phyloP scores from a whole-genome alignment of 2,329 filamentous ascomycete genomes.

The Monosporascus sp. region DNA sequence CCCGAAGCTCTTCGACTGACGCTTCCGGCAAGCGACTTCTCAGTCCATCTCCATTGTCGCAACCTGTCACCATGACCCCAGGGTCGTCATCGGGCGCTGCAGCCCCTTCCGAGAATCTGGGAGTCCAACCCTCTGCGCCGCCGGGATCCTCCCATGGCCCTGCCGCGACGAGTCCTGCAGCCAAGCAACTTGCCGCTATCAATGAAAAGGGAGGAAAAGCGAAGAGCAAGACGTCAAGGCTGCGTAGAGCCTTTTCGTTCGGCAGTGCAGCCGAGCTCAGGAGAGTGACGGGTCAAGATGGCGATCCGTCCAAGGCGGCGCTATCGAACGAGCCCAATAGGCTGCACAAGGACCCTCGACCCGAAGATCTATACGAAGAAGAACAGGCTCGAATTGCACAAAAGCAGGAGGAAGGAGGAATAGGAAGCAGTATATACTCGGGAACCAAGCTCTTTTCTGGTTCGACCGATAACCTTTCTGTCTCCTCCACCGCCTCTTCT shows the following conservation, averaged over 20 bases:
- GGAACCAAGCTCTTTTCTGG: slow-evolving; percentile 79
- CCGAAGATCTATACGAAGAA: slow-evolving; percentile 67
- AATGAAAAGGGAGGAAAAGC: slow-evolving; percentile 73
- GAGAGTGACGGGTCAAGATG: slow-evolving; percentile 63
- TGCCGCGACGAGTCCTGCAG: slow-evolving; percentile 61
- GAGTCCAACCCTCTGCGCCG: slow-evolving; percentile 27
- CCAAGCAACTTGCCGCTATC: slow-evolving; percentile 80
- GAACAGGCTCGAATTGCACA: slow-evolving; percentile 89
- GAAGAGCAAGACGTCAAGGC: slow-evolving; percentile 79
- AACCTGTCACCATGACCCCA: slow-evolving; percentile 59
- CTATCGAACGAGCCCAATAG: slow-evolving; percentile 43
- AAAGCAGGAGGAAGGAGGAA: slow-evolving; percentile 84
- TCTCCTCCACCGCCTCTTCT: slow-evolving; percentile 84
- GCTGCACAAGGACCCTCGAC: slow-evolving; percentile 59
- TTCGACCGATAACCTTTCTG: slow-evolving; percentile 91
- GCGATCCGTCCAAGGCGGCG: slow-evolving; percentile 20
- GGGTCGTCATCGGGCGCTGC: slow-evolving; percentile 43
- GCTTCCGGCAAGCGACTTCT: slow-evolving; percentile 54
- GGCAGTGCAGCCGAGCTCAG: slow-evolving; percentile 89
- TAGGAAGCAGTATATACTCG: slow-evolving; percentile 91
- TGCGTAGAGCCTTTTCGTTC: slow-evolving; percentile 92
- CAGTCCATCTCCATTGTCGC: slow-evolving; percentile 70
- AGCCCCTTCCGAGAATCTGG: slow-evolving; percentile 25
- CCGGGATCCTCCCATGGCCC: slow-evolving; percentile 21
- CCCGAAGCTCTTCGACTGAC: slow-evolving; percentile 60